A percentile compares a stretch with the other conserved stretches of the same genome.
These are phyloP conservation scores for Talaromyces trachyspermus DNA, from an alignment of 495 filamentous ascomycete species.

Conservation along the genomic window DNA sequence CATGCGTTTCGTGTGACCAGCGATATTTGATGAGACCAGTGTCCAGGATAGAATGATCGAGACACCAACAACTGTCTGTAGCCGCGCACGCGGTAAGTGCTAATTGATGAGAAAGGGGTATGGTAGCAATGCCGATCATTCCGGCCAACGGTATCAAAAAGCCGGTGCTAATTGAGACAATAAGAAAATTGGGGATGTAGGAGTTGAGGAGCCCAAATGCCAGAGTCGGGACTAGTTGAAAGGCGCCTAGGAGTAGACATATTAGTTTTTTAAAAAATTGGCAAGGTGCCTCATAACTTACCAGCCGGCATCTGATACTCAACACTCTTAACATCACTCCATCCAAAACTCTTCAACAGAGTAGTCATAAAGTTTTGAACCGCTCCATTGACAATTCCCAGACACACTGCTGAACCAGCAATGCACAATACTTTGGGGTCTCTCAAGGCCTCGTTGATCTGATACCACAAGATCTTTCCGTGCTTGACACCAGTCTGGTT, in stretches of 20 bases:
- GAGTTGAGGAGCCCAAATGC: not conserved
- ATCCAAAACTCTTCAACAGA: conserved; percentile 39
- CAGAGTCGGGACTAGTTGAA: not conserved
- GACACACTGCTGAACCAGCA: conserved; percentile 26
- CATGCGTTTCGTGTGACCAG: conserved; percentile 59
- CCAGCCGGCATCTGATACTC: conserved; percentile 39
- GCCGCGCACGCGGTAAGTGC: conserved; percentile 46
- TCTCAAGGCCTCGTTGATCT: conserved; percentile 30
- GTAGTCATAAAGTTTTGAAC: conserved; percentile 39
- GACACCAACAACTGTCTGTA: conserved; percentile 37
- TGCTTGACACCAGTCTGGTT: conserved; percentile 48
- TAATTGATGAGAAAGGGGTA: conserved; percentile 16
- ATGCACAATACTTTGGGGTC: conserved; percentile 34
- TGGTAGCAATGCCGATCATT: conserved; percentile 1
- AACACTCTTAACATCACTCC: conserved; percentile 29
- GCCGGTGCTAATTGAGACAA: not conserved
- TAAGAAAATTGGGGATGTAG: conserved; percentile 1
- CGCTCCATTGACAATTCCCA: conserved; percentile 39
- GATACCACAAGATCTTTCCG: conserved; percentile 25
- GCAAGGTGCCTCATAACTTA: not conserved
- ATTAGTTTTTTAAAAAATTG: too few species aligned
- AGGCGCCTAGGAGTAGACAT: not conserved
- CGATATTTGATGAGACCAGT: conserved; percentile 53
- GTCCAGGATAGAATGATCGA: conserved; percentile 48
- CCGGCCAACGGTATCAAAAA: not conserved